phyloP scores from a whole-genome alignment of 2,329 filamentous ascomycete species.

The Colletotrichum gloeosporioides region DNA sequence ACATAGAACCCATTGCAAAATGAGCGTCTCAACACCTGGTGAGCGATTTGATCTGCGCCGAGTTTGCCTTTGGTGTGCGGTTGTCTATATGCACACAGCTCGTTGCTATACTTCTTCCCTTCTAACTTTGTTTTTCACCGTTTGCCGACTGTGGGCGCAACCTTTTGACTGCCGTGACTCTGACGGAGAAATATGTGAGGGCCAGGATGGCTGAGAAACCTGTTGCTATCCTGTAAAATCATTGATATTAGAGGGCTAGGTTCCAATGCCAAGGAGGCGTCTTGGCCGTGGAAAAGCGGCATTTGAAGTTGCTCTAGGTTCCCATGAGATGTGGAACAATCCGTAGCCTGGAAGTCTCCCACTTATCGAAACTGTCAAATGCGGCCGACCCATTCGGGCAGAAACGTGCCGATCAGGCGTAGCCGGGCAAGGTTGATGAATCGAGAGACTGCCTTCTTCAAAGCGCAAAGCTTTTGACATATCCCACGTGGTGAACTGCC shows the following conservation, averaged over 20 bases:
- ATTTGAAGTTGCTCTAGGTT: background rate
- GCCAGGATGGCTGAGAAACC: background rate
- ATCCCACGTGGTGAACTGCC: background rate
- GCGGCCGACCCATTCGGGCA: background rate
- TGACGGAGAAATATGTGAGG: background rate
- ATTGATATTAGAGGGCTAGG: background rate
- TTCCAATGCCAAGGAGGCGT: background rate
- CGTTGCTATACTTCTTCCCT: accelerated
- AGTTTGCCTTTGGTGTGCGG: background rate
- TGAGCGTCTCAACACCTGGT: background rate
- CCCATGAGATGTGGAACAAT: background rate
- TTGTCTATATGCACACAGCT: background rate
- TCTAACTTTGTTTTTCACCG: background rate
- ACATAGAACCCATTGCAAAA: background rate
- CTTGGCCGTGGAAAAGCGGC: background rate
- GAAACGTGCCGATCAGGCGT: background rate
- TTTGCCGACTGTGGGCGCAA: background rate
- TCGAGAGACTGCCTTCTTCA: background rate
- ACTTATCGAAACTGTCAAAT: background rate
- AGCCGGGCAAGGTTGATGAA: background rate
- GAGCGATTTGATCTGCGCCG: background rate
- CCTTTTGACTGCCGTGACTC: background rate
- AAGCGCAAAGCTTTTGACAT: background rate
- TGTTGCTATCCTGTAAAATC: background rate
- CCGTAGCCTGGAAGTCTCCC: background rate